A percentile compares a stretch with the other conserved stretches of the same genome.
Conservation (phyloP, 495 filamentous ascomycete species). For the Cenococcum geophilum region DNA sequence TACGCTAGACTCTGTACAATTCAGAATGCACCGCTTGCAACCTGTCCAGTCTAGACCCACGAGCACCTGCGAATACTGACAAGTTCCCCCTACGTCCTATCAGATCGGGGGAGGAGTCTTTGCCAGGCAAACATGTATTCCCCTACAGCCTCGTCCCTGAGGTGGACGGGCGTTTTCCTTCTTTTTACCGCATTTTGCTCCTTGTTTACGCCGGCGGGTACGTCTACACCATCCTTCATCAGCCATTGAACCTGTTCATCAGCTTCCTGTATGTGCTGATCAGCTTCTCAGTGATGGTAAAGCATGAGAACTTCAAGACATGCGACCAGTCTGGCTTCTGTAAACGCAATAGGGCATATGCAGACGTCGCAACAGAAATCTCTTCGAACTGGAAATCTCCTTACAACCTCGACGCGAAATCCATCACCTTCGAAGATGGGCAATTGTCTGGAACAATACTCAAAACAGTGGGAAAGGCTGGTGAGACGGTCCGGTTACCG, state of each 20-base stretch:
- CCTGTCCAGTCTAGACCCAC: neutral
- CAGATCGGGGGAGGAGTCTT: neutral
- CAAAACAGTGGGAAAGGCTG: conserved; percentile 61
- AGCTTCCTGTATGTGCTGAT: conserved; percentile 4
- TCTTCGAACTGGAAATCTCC: conserved; percentile 70
- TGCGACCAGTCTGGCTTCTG: conserved; percentile 95
- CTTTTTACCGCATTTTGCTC: conserved; percentile 26
- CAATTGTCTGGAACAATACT: conserved; percentile 70
- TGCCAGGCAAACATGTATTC: conserved; percentile 11
- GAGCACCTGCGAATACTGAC: too few species aligned
- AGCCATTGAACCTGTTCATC: neutral
- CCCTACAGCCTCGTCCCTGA: conserved; percentile 3
- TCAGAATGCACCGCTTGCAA: neutral
- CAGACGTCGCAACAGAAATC: conserved; percentile 61
- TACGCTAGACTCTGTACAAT: too few species aligned
- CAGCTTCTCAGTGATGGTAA: conserved; percentile 62
- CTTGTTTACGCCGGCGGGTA: conserved; percentile 36
- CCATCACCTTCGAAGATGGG: conserved; percentile 70
- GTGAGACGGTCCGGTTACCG: conserved; percentile 66
- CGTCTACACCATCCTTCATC: conserved; percentile 3
- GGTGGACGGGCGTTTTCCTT: conserved; percentile 31
- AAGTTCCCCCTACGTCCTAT: too few species aligned
- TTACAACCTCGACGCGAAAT: conserved; percentile 66
- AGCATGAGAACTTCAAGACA: conserved; percentile 94
- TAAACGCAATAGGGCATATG: conserved; percentile 83